These are phyloP conservation scores for Mycocentrospora acerina DNA, from an alignment of 2,329 filamentous ascomycete species.

Conservation along the genomic window DNA sequence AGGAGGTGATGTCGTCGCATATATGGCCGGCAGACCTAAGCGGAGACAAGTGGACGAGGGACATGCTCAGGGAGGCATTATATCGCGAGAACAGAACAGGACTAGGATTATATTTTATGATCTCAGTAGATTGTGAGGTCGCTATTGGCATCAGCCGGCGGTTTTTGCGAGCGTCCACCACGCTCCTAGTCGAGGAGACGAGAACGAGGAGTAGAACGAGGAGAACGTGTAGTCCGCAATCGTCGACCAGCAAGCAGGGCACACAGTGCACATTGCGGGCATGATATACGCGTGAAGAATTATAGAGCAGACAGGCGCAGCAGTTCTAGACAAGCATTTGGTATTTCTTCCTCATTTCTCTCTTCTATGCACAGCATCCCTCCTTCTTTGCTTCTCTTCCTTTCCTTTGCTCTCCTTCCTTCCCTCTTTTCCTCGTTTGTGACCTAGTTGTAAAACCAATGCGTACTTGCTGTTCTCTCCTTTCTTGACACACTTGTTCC, in stretches of 20 bases:
- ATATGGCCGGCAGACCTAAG: conserved; percentile 12
- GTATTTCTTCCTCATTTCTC: no score
- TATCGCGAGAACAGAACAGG: conserved; percentile 11
- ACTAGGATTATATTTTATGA: conserved; percentile 10
- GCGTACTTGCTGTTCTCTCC: no score
- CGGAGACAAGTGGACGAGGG: conserved; percentile 10
- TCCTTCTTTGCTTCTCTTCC: no score
- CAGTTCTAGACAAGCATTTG: no score
- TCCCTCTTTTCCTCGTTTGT: no score
- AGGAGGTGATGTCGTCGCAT: conserved; percentile 12
- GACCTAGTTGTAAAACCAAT: no score
- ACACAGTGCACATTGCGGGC: conserved; percentile 10
- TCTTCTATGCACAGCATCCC: no score
- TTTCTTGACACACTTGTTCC: no score
- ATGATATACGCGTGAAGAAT: conserved; percentile 14
- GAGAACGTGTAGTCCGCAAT: conserved; percentile 6
- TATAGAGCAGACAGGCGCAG: conserved; percentile 10
- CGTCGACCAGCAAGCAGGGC: conserved; percentile 10
- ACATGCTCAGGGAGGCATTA: conserved; percentile 10
- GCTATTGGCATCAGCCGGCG: conserved; percentile 17
- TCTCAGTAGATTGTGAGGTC: conserved; percentile 14
- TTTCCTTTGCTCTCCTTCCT: no score
- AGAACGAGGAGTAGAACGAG: conserved; percentile 10
- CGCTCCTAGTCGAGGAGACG: conserved; percentile 14
- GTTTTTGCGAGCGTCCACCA: conserved; percentile 14